phyloP scores from a whole-genome alignment of 768 basidiomycete genomes.

The Pleurotus djamor region DNA sequence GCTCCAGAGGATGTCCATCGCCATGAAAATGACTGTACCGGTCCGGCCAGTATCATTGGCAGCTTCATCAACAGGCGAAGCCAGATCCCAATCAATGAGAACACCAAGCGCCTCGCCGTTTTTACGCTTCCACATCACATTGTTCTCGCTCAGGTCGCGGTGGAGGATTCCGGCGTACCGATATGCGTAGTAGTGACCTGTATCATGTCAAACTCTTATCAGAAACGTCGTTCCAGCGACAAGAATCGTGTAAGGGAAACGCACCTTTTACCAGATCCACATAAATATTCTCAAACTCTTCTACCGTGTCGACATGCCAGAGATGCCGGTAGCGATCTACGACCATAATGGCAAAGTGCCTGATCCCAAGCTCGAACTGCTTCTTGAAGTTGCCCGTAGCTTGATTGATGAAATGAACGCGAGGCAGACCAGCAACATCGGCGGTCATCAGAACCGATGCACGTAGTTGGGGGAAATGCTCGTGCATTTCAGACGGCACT shows the following conservation, averaged over 20 bases:
- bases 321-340: slow-evolving; percentile 17
- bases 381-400: neutral
- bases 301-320: slow-evolving; percentile 15
- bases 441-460: too few relatives aligned
- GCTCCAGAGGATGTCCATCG: neutral
- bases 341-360: slow-evolving; percentile 15
- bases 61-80: neutral
- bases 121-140: slow-evolving; percentile 18
- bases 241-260: neutral
- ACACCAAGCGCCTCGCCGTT: neutral
- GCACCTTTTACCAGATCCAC: slow-evolving; percentile 27
- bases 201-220: too few relatives aligned
- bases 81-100: neutral
- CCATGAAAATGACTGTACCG: neutral
- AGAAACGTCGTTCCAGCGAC: neutral
- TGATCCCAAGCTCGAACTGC: neutral
- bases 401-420: neutral
- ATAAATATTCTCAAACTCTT: slow-evolving; percentile 23
- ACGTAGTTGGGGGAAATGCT: too few relatives aligned
- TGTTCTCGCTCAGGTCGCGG: slow-evolving; percentile 26
- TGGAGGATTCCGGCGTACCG: slow-evolving; percentile 20
- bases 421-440: too few relatives aligned
- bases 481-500: too few relatives aligned
- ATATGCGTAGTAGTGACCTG: slow-evolving; percentile 23
- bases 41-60: neutral